phyloP scores from a whole-genome alignment of 805 yeast species.

The Starmerella apis region DNA sequence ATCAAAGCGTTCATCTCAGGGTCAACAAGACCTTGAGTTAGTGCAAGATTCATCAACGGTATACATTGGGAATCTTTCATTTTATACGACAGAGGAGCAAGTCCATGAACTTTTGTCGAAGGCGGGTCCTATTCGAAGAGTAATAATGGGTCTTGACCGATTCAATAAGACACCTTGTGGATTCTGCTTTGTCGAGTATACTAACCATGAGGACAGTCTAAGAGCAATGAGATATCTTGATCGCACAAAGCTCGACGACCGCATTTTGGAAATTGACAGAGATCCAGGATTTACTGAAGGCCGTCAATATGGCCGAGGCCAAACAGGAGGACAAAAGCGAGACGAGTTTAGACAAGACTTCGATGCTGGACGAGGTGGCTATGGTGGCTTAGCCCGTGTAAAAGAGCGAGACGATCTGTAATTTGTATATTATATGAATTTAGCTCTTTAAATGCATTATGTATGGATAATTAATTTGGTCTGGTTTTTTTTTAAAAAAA shows the following conservation, averaged over 20 bases:
- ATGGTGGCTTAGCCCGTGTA: conserved; percentile 28
- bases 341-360: conserved; percentile 47
- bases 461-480: too few relatives aligned
- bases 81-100: conserved; percentile 91
- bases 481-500: too few relatives aligned
- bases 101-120: conserved; percentile 75
- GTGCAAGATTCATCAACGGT: conserved; percentile 63
- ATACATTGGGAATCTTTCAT: conserved; percentile 83
- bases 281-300: conserved; percentile 97
- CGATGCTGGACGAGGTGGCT: conserved; percentile 39
- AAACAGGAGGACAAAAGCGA: conserved; percentile 81
- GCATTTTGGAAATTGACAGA: conserved; percentile 70
- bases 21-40: conserved; percentile 48
- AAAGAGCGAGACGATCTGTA: conserved; percentile 2
- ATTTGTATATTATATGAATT: not conserved
- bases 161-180: conserved; percentile 92
- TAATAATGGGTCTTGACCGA: conserved; percentile 91
- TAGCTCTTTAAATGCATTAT: not conserved
- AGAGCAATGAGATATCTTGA: conserved; percentile 74
- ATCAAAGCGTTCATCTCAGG: conserved; percentile 30
- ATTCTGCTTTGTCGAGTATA: conserved; percentile 82
- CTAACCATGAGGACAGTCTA: conserved; percentile 56
- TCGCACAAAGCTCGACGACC: conserved; percentile 75
- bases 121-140: conserved; percentile 59
- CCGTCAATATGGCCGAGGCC: conserved; percentile 89